phyloP scores from a whole-genome alignment of 257 asterid genomes.

The Lycium barbarum region DNA sequence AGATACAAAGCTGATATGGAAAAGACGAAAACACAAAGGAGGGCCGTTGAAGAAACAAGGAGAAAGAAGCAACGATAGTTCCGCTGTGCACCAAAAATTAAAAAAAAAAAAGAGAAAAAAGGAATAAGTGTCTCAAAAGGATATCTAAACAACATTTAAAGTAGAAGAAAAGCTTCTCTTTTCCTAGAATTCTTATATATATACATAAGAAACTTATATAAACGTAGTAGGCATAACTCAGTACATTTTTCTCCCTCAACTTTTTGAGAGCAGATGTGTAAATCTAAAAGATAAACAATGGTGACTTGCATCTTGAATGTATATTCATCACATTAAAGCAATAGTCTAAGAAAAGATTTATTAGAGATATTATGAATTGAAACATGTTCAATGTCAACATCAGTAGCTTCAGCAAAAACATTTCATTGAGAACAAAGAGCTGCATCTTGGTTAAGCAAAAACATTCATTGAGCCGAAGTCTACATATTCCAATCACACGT shows the following conservation, averaged over 20 bases:
- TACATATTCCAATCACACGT: too few species aligned
- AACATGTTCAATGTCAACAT: not conserved
- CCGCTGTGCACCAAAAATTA: conserved; percentile 51
- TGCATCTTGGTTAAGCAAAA: not conserved
- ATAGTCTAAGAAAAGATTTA: not conserved
- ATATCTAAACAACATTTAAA: conserved; percentile 17
- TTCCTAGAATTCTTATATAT: not conserved
- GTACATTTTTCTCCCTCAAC: not conserved
- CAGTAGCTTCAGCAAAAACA: not conserved
- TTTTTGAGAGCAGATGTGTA: not conserved
- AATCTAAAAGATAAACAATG: not conserved
- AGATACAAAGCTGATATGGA: conserved; percentile 54
- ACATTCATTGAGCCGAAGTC: not conserved
- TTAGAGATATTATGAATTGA: not conserved
- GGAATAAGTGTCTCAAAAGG: not conserved
- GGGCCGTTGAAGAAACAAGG: conserved; percentile 65
- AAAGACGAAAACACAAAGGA: conserved; percentile 64
- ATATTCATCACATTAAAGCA: not conserved
- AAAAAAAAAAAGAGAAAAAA: not conserved
- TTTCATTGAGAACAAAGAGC: not conserved
- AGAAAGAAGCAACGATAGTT: conserved; percentile 76
- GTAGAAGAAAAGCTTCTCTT: not conserved
- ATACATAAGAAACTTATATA: not conserved
- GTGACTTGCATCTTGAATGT: not conserved
- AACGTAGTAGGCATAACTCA: not conserved